Evolutionary conservation across 129 eudicot species (phyloP).

Genomic region (Calendula officinalis): DNA sequence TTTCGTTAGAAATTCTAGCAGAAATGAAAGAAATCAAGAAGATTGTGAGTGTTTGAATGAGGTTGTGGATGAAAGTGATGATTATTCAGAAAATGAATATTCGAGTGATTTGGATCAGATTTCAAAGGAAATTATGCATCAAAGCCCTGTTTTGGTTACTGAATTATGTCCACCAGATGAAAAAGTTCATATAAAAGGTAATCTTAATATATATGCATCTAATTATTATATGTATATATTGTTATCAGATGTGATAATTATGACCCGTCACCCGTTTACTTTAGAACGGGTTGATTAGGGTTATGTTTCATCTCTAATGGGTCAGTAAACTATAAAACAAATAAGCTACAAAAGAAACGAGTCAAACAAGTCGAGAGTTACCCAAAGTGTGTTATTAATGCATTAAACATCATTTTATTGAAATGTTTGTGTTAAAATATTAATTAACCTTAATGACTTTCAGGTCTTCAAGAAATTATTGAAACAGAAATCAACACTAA

Average conservation of each 20-base stretch:
- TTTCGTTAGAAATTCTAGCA: slow-evolving; percentile 13
- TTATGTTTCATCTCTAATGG: not conserved
- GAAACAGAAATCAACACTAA: slow-evolving; percentile 21
- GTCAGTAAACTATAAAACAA: not conserved
- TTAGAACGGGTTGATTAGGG: not conserved
- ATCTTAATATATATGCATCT: not conserved
- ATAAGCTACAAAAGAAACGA: not conserved
- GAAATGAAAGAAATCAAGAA: slow-evolving; percentile 22
- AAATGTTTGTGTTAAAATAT: too few species aligned
- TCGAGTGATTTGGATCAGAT: too few species aligned
- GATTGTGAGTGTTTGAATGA: slow-evolving; percentile 21
- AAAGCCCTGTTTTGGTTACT: slow-evolving; percentile 19
- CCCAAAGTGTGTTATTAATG: not conserved
- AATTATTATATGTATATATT: not conserved
- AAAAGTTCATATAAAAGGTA: slow-evolving; percentile 37
- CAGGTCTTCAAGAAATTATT: slow-evolving; percentile 30
- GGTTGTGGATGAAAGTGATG: slow-evolving; percentile 13
- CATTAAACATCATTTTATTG: not conserved
- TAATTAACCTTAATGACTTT: not conserved
- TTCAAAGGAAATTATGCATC: too few species aligned
- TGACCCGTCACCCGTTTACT: not conserved
- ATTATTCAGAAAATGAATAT: slow-evolving; percentile 21
- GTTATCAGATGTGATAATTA: not conserved
- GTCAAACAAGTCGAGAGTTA: not conserved
- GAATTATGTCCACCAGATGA: slow-evolving; percentile 25